These are phyloP conservation scores for Stromatinia cepivora DNA, from an alignment of 2,329 filamentous ascomycete genomes.

Conservation along the genomic window DNA sequence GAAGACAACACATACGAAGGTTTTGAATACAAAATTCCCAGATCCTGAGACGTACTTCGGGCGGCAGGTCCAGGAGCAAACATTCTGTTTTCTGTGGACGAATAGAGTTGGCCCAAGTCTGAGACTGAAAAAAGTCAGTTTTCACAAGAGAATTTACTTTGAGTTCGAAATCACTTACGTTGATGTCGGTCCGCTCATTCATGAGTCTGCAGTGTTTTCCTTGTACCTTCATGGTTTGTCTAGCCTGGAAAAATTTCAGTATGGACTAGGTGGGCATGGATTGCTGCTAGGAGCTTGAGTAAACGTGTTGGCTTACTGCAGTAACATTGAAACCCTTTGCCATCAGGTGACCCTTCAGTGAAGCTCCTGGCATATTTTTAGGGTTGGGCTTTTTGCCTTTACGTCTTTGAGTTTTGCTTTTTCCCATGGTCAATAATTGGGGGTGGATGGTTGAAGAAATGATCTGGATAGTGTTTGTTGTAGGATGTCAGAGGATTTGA, in stretches of 20 bases:
- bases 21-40: not conserved
- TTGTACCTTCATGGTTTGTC: conserved; percentile 2
- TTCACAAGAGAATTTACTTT: not conserved
- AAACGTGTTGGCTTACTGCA: not conserved
- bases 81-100: not conserved
- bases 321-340: not conserved
- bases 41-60: not conserved
- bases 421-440: not conserved
- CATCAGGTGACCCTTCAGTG: not conserved
- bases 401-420: not conserved
- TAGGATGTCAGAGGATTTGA: not conserved
- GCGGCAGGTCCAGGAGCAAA: not conserved
- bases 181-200: not conserved
- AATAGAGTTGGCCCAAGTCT: not conserved
- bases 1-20: not conserved
- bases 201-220: not conserved
- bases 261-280: not conserved
- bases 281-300: not conserved
- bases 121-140: not conserved
- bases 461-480: not conserved
- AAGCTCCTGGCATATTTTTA: conserved; percentile 1
- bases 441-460: not conserved
- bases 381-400: not conserved
- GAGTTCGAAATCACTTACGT: not conserved
- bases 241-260: not conserved